These are phyloP conservation scores for Phylloporus scabripes DNA, from an alignment of 768 basidiomycete genomes.

Conservation along the genomic window DNA sequence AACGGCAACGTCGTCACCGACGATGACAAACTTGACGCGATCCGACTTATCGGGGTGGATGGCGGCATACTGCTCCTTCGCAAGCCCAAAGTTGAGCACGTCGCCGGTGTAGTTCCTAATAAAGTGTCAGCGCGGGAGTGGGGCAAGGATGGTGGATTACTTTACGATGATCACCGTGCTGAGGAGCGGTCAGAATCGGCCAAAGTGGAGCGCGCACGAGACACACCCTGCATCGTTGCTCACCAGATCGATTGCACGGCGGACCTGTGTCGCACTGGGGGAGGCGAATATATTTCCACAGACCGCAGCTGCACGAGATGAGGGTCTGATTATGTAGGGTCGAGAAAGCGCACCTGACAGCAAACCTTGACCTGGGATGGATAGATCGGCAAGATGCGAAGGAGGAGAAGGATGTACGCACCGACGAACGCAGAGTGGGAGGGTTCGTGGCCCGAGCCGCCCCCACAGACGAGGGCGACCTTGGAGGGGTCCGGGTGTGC, in stretches of 20 bases:
- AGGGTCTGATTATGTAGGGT: neutral
- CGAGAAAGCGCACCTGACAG: slow-evolving; percentile 48
- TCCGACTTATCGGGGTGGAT: slow-evolving; percentile 61
- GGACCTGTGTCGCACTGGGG: slow-evolving; percentile 81
- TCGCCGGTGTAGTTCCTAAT: slow-evolving; percentile 85
- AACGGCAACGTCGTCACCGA: slow-evolving; percentile 89
- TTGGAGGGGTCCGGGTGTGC: slow-evolving; percentile 52
- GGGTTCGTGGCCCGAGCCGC: slow-evolving; percentile 89
- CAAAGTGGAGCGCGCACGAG: neutral
- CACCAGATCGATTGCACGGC: slow-evolving; percentile 71
- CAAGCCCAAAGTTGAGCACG: slow-evolving; percentile 86
- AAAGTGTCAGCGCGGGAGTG: slow-evolving; percentile 4
- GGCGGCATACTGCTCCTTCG: slow-evolving; percentile 78
- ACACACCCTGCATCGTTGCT: slow-evolving; percentile 66
- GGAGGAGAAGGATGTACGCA: slow-evolving; percentile 25
- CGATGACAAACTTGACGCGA: slow-evolving; percentile 68
- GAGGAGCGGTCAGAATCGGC: neutral
- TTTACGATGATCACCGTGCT: slow-evolving; percentile 84
- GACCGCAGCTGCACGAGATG: slow-evolving; percentile 54
- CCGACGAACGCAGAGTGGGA: slow-evolving; percentile 89
- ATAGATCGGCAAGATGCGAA: neutral
- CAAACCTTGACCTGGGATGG: slow-evolving; percentile 60
- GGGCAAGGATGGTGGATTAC: slow-evolving; percentile 32
- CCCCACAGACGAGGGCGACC: slow-evolving; percentile 78
- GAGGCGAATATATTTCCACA: slow-evolving; percentile 89